These are phyloP conservation scores for Ogataea allantospora DNA, from an alignment of 805 yeast species.

Conservation along the genomic window DNA sequence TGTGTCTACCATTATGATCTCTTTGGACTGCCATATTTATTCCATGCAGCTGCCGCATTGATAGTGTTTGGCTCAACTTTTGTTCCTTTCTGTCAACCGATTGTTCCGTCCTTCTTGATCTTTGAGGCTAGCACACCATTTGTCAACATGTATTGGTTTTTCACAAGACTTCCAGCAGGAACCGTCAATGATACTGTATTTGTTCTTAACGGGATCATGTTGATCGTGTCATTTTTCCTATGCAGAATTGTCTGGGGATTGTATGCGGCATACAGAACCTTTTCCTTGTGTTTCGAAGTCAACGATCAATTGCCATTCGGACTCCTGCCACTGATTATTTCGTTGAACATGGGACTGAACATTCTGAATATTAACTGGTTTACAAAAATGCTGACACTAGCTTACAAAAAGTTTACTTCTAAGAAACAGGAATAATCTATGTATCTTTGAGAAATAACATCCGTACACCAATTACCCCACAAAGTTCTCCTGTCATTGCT, in stretches of 20 bases:
- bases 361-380: constrained; percentile 83
- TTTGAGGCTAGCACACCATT: constrained; percentile 93
- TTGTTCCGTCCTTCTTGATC: constrained; percentile 77
- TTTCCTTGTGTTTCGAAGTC: constrained; percentile 42
- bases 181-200: constrained; percentile 53
- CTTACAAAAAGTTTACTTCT: constrained; percentile 47
- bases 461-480: constrained; percentile 10
- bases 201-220: constrained; percentile 65
- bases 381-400: constrained; percentile 75
- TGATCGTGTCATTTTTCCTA: constrained; percentile 68
- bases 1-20: constrained; percentile 50
- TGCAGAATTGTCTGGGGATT: constrained; percentile 89
- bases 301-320: constrained; percentile 43
- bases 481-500: constrained; percentile 3
- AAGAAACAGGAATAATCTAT: constrained; percentile 4
- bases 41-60: constrained; percentile 83
- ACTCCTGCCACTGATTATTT: constrained; percentile 50
- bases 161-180: constrained; percentile 70
- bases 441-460: neutral
- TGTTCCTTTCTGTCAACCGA: constrained; percentile 74
- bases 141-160: constrained; percentile 92
- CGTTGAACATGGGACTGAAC: constrained; percentile 62
- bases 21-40: constrained; percentile 78
- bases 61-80: constrained; percentile 65
- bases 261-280: constrained; percentile 60